phyloP scores from a whole-genome alignment of 2,329 filamentous ascomycete genomes.

The Fusarium sp. region DNA sequence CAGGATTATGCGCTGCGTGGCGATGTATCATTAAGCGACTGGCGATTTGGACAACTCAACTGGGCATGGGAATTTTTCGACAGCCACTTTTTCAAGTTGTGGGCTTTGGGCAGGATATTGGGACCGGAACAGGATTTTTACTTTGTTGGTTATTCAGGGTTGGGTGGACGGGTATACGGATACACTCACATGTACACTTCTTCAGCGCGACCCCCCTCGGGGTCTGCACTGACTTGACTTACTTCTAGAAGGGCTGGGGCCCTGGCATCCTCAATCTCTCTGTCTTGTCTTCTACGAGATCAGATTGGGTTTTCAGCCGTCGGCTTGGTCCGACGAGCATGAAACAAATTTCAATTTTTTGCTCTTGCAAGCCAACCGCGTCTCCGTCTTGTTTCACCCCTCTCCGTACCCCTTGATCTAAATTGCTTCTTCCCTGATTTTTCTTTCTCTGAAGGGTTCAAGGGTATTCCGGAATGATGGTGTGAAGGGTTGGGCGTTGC shows the following conservation, averaged over 20 bases:
- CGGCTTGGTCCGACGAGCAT: conserved; percentile 26
- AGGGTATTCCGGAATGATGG: conserved; percentile 13
- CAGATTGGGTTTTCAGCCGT: conserved; percentile 17
- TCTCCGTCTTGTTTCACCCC: conserved; percentile 13
- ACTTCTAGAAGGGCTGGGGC: conserved; percentile 21
- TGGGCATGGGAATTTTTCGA: conserved; percentile 8
- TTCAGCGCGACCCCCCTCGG: conserved; percentile 13
- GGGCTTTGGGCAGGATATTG: conserved; percentile 13
- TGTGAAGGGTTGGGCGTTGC: conserved; percentile 33
- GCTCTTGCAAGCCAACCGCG: conserved; percentile 1
- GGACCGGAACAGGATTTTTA: conserved; percentile 17
- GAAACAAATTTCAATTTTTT: conserved; percentile 25
- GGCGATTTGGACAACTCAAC: conserved; percentile 8
- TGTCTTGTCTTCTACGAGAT: conserved; percentile 20
- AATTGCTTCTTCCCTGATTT: conserved; percentile 23
- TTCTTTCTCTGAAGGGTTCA: conserved; percentile 13
- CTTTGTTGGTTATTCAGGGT: not conserved
- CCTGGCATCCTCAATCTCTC: conserved; percentile 27
- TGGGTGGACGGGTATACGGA: not conserved
- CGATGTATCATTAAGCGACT: conserved; percentile 37
- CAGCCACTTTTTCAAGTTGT: conserved; percentile 14
- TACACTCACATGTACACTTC: conserved; percentile 21
- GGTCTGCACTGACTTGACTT: conserved; percentile 18
- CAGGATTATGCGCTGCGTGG: conserved; percentile 21
- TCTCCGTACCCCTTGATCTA: not conserved